Percentiles rank a stretch among this genome's conserved stretches.
Evolutionary conservation across 352 stramenopile species (phyloP).

Genomic region (Blastocystis sp.): DNA sequence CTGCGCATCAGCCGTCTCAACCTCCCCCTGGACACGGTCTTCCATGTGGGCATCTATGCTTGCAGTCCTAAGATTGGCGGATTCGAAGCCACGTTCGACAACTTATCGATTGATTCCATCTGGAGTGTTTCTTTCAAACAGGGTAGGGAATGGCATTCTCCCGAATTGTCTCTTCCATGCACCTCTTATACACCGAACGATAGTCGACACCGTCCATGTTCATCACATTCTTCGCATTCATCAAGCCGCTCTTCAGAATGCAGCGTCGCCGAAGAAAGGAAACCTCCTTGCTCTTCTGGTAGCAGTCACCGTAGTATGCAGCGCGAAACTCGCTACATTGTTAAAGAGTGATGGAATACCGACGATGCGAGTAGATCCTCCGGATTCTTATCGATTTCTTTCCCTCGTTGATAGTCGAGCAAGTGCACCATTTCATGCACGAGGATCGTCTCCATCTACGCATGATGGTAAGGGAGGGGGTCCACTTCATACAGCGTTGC

Average conservation of each 20-base stretch:
- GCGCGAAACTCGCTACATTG: conserved; percentile 21
- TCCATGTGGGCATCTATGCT: conserved; percentile 66
- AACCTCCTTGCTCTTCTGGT: background rate
- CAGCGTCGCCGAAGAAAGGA: background rate
- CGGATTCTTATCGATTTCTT: conserved; percentile 1
- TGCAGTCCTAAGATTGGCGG: conserved; percentile 54
- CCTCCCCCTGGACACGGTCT: conserved; percentile 53
- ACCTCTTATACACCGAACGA: conserved; percentile 10
- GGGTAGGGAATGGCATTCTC: background rate
- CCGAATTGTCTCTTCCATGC: background rate
- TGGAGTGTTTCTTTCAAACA: conserved; percentile 37
- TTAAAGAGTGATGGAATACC: background rate
- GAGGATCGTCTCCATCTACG: conserved; percentile 28
- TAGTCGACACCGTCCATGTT: conserved; percentile 7
- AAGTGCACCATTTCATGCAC: conserved; percentile 42
- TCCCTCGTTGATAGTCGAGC: conserved; percentile 37
- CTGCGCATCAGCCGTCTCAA: conserved; percentile 46
- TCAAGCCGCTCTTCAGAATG: conserved; percentile 2
- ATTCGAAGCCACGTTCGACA: conserved; percentile 63
- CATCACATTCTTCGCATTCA: conserved; percentile 45
- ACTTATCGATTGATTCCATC: conserved; percentile 5
- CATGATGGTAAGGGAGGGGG: background rate
- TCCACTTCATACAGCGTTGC: background rate
- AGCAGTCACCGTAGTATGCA: conserved; percentile 51
- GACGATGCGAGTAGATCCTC: conserved; percentile 12